These are phyloP conservation scores for Scheffersomyces ergatensis DNA, from an alignment of 805 yeast species.

Conservation along the genomic window DNA sequence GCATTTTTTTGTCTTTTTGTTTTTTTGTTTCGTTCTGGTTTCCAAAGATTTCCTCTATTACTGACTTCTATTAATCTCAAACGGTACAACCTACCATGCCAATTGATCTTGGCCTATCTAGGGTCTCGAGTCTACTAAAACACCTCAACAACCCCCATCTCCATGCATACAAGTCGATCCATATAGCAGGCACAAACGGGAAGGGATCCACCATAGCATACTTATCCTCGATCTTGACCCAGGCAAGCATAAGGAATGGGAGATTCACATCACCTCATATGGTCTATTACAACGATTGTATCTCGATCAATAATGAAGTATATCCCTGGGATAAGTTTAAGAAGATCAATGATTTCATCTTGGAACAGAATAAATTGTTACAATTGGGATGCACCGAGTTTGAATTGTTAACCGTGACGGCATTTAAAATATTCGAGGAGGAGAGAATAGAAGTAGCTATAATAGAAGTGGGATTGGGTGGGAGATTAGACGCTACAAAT, in stretches of 20 bases:
- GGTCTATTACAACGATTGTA: slow-evolving; percentile 69
- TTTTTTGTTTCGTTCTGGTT: too few species aligned
- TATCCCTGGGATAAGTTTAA: slow-evolving; percentile 48
- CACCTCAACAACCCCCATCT: slow-evolving; percentile 69
- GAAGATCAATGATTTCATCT: slow-evolving; percentile 42
- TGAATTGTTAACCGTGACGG: slow-evolving; percentile 82
- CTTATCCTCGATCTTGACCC: slow-evolving; percentile 59
- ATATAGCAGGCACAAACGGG: slow-evolving; percentile 95
- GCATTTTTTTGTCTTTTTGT: too few species aligned
- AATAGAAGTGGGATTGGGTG: slow-evolving; percentile 95
- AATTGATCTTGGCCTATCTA: slow-evolving; percentile 36
- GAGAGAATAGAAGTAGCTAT: slow-evolving; percentile 69
- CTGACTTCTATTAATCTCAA: too few species aligned
- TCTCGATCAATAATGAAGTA: slow-evolving; percentile 60
- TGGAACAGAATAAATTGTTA: slow-evolving; percentile 32
- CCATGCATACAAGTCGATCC: slow-evolving; percentile 61
- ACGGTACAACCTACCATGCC: slow-evolving; percentile 24
- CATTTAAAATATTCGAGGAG: slow-evolving; percentile 68
- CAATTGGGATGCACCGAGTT: slow-evolving; percentile 78
- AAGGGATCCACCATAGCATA: slow-evolving; percentile 93
- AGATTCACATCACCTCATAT: slow-evolving; percentile 90
- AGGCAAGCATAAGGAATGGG: slow-evolving; percentile 55
- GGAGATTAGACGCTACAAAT: slow-evolving; percentile 86
- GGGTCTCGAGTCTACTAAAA: slow-evolving; percentile 29
- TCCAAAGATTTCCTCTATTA: too few species aligned